Evolutionary conservation across 768 basidiomycete genomes (phyloP), one percentile per base, ranked within the genome.

Genomic region (Kwoniella dejecticola): DNA sequence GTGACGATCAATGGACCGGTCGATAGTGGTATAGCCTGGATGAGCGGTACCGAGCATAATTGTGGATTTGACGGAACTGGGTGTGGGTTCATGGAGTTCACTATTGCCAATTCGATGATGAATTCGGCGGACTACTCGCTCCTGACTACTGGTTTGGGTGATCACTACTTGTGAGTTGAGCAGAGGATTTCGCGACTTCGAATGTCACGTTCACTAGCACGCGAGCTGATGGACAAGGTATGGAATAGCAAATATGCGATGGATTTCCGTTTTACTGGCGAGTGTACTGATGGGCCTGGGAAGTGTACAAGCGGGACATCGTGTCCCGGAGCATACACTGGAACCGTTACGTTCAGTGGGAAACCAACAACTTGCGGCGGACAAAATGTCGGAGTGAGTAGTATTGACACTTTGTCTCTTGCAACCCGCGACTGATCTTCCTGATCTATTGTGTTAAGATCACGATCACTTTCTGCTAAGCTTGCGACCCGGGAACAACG

Each of bases 11-110:
- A 30, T 30, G 66, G 66, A 7, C 61, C 62, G 0, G 27, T 67
- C 11, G 15, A 27, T 13, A 61, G 65, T 31, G 65, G 61, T 19
- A 57, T 67, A 19, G 65, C 65, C 6, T 67, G 60, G 55, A 27
- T 67, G 40, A 19, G 30, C 15, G 57, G 48, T 45, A 29, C 31
- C 15, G 41, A 48, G 27, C 7, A 29, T 31, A 42, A 57, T 45
- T 61, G 60, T 44, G 30, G 24, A 27, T 38, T 38, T 45, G 23
- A 24, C 31, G 65, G 65, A 5, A 44, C 62, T 55, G 62, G 62
- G 23, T 67, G 65, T 31, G 65, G 50, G 2, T 53, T 55, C 24
- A 61, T 63, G 31, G 65, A 67, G 31, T 67, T 67, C 52, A 26
- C 46, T 2, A 8, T 47, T 13, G 21, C 24, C 13, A 47, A 47